Base-by-base conservation (phyloP, 176 grass and related monocot species). In the Cenchrus purpureus region DNA sequence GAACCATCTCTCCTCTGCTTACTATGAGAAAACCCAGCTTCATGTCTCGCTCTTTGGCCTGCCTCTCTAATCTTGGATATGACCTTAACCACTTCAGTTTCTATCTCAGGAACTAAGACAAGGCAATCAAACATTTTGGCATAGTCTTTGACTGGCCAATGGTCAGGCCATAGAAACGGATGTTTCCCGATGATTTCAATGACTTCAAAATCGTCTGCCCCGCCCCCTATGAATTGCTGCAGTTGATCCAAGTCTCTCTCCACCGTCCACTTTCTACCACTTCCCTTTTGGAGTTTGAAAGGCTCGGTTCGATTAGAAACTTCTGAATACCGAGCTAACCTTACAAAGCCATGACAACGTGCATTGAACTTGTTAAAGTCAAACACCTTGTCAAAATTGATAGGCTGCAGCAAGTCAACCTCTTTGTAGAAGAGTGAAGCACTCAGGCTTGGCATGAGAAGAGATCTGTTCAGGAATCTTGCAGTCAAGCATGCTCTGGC, bases 381-480 rank as follows among this genome's bases (percentile, higher is more conserved):
- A 79, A 96, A 99, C 55, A 99, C 84, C 84, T 91, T 96, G 72
- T 99, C 88, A 13, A 99, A 94, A 66, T 67, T n/a, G 79, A 97
- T 87, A 25, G 93, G 97, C 77, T 91, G 74, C 50, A 99, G 86
- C 66, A 99, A 92, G 65, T 97, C 97, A 69, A 99, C 78, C 67
- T 99, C 97, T 92, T 99, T 99, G 82, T 99, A 99, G 73, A 99
- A 94, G 52, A 99, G 76, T 1, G 97, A 94, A 61, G 97, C 97
- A 68, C 97, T 99, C 75, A 99, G 71, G 75, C 91, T 99, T 59
- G 97, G 97, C 92, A 99, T 99, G 57, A 99, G 90, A 68, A 99
- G 94, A 50, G 97, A 94, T 43, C 94, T 87, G 63, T 99, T 99
- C 20, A 99, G 76, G 66, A 92, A 94, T 66, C 87, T 93, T 0